Conservation (phyloP, 768 basidiomycete species). For the Auricularia sp. region DNA sequence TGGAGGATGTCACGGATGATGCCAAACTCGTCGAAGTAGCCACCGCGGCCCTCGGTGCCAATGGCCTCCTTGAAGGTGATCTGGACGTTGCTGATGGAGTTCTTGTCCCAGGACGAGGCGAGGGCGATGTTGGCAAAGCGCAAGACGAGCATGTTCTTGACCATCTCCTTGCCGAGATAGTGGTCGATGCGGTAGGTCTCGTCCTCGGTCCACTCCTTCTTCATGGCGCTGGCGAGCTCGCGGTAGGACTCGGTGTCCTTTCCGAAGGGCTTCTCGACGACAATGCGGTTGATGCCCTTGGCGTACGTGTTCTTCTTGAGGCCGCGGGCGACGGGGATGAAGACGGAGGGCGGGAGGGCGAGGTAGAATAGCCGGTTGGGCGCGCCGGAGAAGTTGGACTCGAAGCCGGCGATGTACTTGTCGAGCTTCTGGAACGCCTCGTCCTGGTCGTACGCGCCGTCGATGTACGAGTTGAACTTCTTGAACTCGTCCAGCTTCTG, state of each 20-base stretch:
- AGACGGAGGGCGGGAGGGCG: constrained; percentile 94
- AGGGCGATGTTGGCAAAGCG: constrained; percentile 92
- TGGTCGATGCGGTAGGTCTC: constrained; percentile 99
- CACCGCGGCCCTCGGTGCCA: constrained; percentile 99
- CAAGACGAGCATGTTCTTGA: constrained; percentile 93
- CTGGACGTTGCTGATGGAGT: constrained; percentile 92
- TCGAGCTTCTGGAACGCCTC: constrained; percentile 70
- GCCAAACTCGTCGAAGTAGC: constrained; percentile 99
- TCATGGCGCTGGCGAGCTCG: constrained; percentile 66
- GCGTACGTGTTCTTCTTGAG: constrained; percentile 76
- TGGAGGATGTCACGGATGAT: constrained; percentile 97
- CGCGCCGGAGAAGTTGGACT: constrained; percentile 55
- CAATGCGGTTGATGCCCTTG: constrained; percentile 77
- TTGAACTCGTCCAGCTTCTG: constrained; percentile 77
- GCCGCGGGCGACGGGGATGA: constrained; percentile 78
- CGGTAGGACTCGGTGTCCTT: constrained; percentile 84
- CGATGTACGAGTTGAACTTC: constrained; percentile 64
- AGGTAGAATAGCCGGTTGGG: constrained; percentile 88
- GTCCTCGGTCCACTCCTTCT: constrained; percentile 85
- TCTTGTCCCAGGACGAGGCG: constrained; percentile 88
- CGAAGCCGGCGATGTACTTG: constrained; percentile 62
- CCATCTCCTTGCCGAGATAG: constrained; percentile 99
- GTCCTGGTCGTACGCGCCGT: constrained; percentile 83
- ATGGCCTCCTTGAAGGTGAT: constrained; percentile 99
- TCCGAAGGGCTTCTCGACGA: constrained; percentile 98